Percentiles rank a stretch among this genome's conserved stretches.
phyloP scores from a whole-genome alignment of 192 early-diverging fungal genomes.

The Lobosporangium transversale region DNA sequence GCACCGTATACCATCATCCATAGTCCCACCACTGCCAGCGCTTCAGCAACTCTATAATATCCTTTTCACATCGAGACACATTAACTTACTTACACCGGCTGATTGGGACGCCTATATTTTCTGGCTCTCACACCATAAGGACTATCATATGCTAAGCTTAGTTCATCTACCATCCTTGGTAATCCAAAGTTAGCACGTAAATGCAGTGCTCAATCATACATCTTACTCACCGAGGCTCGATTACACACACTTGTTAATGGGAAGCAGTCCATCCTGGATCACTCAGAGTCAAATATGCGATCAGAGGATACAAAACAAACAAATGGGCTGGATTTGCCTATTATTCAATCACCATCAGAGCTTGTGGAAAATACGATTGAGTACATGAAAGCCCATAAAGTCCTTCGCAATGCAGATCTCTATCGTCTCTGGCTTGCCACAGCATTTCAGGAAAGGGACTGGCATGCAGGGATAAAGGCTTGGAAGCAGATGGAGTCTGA shows the following conservation, averaged over 20 bases:
- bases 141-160: background rate
- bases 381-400: slow-evolving; percentile 5
- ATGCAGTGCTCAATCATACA: background rate
- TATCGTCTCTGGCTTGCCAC: slow-evolving; percentile 15
- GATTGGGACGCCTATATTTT: slow-evolving; percentile 34
- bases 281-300: background rate
- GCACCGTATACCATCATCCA: slow-evolving; percentile 28
- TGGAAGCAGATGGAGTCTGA: slow-evolving; percentile 12
- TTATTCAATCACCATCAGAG: background rate
- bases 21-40: slow-evolving; percentile 28
- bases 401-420: slow-evolving; percentile 6
- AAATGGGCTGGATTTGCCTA: no score
- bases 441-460: slow-evolving; percentile 16
- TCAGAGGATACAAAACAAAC: background rate
- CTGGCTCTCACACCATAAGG: slow-evolving; percentile 29
- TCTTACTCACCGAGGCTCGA: slow-evolving; percentile 10
- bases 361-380: slow-evolving; percentile 16
- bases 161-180: slow-evolving; percentile 6
- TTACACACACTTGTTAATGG: background rate
- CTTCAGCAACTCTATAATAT: slow-evolving; percentile 10
- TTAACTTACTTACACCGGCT: slow-evolving; percentile 1
- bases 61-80: background rate
- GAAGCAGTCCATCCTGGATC: no score
- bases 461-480: slow-evolving; percentile 13
- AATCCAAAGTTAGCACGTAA: background rate